Conservation (phyloP, 208 protist species). For the Phytomonas sp. region DNA sequence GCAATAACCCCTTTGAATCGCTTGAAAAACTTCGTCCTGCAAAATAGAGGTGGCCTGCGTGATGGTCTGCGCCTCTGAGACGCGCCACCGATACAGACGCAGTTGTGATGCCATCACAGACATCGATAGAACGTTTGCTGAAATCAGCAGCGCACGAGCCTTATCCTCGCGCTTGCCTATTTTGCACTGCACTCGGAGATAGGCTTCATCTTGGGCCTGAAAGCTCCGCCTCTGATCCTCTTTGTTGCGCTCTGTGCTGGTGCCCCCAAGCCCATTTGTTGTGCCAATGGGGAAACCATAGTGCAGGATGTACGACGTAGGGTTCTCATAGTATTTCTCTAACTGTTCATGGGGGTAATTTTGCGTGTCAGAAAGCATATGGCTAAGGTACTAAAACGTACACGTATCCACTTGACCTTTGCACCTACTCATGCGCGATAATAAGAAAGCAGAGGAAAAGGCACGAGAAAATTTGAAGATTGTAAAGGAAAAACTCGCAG, state of each 20-base stretch:
- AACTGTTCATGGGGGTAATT: no score
- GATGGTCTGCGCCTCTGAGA: slow-evolving; percentile 66
- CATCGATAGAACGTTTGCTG: slow-evolving; percentile 67
- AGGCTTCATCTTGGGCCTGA: slow-evolving; percentile 47
- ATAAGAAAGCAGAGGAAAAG: no score
- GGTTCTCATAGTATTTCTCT: slow-evolving; percentile 11
- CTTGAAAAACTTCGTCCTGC: slow-evolving; percentile 38
- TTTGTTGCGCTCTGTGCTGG: no score
- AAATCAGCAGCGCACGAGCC: slow-evolving; percentile 53
- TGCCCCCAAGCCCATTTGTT: neutral
- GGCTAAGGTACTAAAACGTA: no score
- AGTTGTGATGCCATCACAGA: slow-evolving; percentile 77
- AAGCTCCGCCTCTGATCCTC: slow-evolving; percentile 4
- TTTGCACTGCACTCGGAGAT: slow-evolving; percentile 39
- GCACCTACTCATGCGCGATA: no score
- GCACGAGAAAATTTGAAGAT: no score
- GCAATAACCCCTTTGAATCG: slow-evolving; percentile 30
- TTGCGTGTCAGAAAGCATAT: no score
- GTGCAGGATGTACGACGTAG: slow-evolving; percentile 28
- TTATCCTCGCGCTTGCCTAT: slow-evolving; percentile 37
- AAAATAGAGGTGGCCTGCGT: slow-evolving; percentile 41
- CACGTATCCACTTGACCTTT: no score
- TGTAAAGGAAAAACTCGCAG: no score
- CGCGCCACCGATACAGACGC: slow-evolving; percentile 75
- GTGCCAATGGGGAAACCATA: slow-evolving; percentile 25